phyloP scores from a whole-genome alignment of 352 stramenopile genomes.

The Pythium folliculosum region DNA sequence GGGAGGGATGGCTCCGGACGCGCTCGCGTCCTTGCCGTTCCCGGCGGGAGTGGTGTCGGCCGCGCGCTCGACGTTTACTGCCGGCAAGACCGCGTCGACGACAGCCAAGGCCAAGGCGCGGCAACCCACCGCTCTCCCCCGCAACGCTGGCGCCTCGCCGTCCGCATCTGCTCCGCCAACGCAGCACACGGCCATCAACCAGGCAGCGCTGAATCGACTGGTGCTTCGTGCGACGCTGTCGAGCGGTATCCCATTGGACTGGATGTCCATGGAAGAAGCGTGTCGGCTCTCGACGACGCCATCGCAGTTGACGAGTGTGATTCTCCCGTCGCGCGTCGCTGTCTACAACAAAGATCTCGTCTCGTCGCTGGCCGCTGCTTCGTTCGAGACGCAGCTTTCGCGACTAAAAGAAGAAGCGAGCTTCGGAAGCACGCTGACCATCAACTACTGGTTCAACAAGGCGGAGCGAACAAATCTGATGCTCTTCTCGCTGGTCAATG shows the following conservation, averaged over 20 bases:
- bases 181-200: constrained; percentile 13
- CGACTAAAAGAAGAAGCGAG: constrained; percentile 57
- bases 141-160: background rate
- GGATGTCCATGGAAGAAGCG: constrained; percentile 55
- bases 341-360: constrained; percentile 18
- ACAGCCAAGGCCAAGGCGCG: constrained; percentile 11
- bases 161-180: background rate
- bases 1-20: constrained; percentile 9
- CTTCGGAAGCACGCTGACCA: constrained; percentile 59
- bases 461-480: constrained; percentile 52
- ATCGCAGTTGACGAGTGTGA: constrained; percentile 19
- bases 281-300: constrained; percentile 9
- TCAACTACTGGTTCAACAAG: constrained; percentile 64
- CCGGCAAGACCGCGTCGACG: background rate
- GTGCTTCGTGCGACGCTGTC: constrained; percentile 50
- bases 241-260: constrained; percentile 52
- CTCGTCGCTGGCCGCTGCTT: constrained; percentile 1
- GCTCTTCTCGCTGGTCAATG: constrained; percentile 72
- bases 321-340: constrained; percentile 17
- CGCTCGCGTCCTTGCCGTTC: constrained; percentile 54
- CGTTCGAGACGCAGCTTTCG: constrained; percentile 52
- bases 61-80: background rate
- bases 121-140: background rate
- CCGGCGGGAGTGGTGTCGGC: constrained; percentile 6
- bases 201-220: constrained; percentile 39